A percentile compares a stretch with the other conserved stretches of the same genome.
Evolutionary conservation across 1,139 yeast species (phyloP).

Genomic region (Blastobotrys apis): DNA sequence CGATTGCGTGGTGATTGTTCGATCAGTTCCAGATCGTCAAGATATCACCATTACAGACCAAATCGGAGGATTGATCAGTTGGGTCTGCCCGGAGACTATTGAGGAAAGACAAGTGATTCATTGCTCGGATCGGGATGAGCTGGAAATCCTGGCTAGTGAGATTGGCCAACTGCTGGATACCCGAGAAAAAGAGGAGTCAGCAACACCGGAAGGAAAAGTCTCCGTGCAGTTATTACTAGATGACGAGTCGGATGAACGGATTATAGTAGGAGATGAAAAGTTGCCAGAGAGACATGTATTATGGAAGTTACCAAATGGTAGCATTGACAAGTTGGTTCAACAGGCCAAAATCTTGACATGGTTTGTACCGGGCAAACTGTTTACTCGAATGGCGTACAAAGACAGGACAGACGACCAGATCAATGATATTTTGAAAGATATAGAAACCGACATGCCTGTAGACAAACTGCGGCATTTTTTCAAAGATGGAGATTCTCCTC

Average conservation of each 20-base stretch:
- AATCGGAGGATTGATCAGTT: neutral
- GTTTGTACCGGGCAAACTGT: neutral
- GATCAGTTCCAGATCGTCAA: neutral
- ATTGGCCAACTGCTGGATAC: neutral
- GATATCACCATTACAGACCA: neutral
- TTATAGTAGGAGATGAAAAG: neutral
- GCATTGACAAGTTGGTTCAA: neutral
- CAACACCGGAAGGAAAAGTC: neutral
- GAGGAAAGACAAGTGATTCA: neutral
- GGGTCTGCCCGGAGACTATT: neutral
- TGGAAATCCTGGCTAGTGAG: neutral
- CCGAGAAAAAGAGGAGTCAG: neutral
- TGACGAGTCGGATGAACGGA: no score
- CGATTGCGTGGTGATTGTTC: neutral
- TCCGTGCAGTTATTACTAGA: neutral
- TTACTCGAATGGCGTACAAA: neutral
- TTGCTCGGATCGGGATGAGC: neutral
- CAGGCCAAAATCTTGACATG: neutral
- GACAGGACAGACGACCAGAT: neutral
- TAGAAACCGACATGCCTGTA: slow-evolving; percentile 10
- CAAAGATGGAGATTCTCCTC: neutral
- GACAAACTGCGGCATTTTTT: slow-evolving; percentile 4
- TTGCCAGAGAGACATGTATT: neutral
- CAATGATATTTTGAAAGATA: neutral
- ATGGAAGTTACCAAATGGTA: neutral